Percentiles rank a stretch among this genome's conserved stretches.
Conservation (phyloP, 2,329 filamentous ascomycete species). For the Lasiodiplodia gonubiensis region DNA sequence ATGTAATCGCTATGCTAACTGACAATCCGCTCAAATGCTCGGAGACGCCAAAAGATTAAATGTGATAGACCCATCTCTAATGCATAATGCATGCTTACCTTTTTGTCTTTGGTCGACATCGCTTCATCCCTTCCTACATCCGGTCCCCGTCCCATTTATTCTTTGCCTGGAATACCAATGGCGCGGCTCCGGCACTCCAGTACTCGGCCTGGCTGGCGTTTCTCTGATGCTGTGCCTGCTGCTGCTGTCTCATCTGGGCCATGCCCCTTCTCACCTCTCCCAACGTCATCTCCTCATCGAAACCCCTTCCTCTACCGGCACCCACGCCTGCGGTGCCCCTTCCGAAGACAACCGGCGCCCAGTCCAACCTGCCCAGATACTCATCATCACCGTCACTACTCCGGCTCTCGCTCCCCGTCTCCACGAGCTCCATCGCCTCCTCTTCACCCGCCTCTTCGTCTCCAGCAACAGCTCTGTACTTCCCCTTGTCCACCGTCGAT, state of each 20-base stretch:
- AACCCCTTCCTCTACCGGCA: not conserved
- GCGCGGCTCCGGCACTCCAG: not conserved
- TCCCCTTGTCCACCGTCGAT: constrained; percentile 1
- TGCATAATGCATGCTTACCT: not conserved
- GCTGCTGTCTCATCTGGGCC: not conserved
- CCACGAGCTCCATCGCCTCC: constrained; percentile 7
- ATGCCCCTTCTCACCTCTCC: constrained; percentile 1
- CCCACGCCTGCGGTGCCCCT: not conserved
- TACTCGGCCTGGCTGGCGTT: not conserved
- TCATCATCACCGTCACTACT: not conserved
- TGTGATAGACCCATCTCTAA: not conserved
- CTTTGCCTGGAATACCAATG: constrained; percentile 18
- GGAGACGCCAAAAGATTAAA: not conserved
- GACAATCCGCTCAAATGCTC: not conserved
- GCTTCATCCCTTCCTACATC: not conserved
- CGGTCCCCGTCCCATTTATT: constrained; percentile 5
- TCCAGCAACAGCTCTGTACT: constrained; percentile 6
- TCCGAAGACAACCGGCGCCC: constrained; percentile 1
- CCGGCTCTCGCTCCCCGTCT: not conserved
- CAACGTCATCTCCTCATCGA: constrained; percentile 17
- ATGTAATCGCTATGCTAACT: not conserved
- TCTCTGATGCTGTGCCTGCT: not conserved
- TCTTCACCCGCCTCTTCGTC: constrained; percentile 2
- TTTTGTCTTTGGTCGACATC: not conserved
- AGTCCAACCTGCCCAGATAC: constrained; percentile 7